phyloP scores from a whole-genome alignment of 129 eudicot species.

The Ambrosia artemisiifolia region DNA sequence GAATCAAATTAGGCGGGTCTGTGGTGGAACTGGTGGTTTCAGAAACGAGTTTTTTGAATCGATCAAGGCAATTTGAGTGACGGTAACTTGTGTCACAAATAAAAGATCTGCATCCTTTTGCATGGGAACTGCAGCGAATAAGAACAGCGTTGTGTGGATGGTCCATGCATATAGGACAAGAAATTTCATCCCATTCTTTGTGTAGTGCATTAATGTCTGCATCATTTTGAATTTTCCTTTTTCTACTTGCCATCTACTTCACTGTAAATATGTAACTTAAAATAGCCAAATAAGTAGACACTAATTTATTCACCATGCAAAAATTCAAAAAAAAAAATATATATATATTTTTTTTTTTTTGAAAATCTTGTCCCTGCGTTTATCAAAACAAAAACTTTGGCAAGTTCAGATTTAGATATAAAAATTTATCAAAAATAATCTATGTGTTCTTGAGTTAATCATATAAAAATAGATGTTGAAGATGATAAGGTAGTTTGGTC shows the following conservation, averaged over 20 bases:
- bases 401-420: background rate
- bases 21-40: constrained; percentile 32
- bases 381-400: background rate
- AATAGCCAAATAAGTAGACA: constrained; percentile 40
- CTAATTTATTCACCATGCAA: constrained; percentile 17
- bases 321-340: background rate
- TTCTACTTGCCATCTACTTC: constrained; percentile 81
- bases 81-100: constrained; percentile 94
- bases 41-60: constrained; percentile 60
- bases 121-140: constrained; percentile 76
- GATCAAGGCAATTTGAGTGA: constrained; percentile 90
- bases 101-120: constrained; percentile 84
- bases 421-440: background rate
- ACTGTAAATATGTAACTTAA: constrained; percentile 55
- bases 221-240: constrained; percentile 66
- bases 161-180: constrained; percentile 96
- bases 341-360: no score
- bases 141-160: constrained; percentile 98
- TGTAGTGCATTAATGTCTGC: constrained; percentile 55
- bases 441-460: background rate
- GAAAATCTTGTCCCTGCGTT: background rate
- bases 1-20: constrained; percentile 21
- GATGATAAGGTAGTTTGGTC: background rate
- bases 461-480: background rate
- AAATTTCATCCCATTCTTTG: constrained; percentile 90